A percentile compares a stretch with the other conserved stretches of the same genome.
These are phyloP conservation scores for Trichoderma koningii DNA, from an alignment of 2,329 filamentous ascomycete genomes.

Conservation along the genomic window DNA sequence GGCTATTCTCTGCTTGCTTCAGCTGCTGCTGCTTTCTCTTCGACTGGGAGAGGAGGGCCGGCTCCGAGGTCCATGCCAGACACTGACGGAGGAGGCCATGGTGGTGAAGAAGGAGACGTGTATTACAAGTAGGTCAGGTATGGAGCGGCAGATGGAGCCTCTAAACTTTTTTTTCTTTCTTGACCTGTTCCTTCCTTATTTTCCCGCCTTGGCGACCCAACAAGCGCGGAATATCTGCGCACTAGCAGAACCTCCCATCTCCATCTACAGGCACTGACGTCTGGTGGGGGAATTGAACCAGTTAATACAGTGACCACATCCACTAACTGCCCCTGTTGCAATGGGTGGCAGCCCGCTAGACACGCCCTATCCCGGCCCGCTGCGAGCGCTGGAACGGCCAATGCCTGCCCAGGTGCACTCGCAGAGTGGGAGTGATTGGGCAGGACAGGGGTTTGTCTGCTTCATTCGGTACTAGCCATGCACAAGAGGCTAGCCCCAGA, in stretches of 20 bases:
- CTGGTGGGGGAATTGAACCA: no score
- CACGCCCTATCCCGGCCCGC: neutral
- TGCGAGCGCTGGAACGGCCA: conserved; percentile 17
- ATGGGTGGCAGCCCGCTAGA: neutral
- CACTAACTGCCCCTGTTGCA: no score
- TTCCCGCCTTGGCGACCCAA: neutral
- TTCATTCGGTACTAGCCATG: neutral
- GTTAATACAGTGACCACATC: no score
- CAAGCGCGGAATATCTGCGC: neutral
- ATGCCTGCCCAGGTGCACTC: neutral
- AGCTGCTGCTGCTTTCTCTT: neutral
- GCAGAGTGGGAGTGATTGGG: neutral
- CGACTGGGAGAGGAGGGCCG: neutral
- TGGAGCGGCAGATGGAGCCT: conserved; percentile 9
- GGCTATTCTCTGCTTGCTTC: neutral
- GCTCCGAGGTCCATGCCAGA: conserved; percentile 17
- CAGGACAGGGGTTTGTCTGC: neutral
- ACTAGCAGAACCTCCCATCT: no score
- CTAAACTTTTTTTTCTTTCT: conserved; percentile 8
- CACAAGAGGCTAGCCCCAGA: conserved; percentile 1
- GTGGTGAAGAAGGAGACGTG: conserved; percentile 4
- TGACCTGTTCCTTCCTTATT: neutral
- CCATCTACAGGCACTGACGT: no score
- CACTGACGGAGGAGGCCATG: conserved; percentile 16
- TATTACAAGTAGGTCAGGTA: neutral